These are phyloP conservation scores for Microstegium vimineum DNA, from an alignment of 176 grass and related monocot genomes.

Conservation along the genomic window DNA sequence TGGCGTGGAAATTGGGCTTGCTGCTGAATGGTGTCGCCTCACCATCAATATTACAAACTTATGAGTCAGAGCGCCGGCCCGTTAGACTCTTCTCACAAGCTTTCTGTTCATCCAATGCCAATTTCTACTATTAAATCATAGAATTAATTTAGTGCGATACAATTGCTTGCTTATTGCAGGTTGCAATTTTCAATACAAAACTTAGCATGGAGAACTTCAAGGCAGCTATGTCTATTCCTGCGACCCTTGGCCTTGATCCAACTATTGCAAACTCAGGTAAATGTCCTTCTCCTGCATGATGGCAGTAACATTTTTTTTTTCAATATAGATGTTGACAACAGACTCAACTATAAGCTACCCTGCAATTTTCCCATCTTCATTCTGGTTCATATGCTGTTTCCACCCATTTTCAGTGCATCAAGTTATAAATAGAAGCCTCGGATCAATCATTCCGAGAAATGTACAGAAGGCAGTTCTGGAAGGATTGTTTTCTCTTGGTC, in stretches of 20 bases:
- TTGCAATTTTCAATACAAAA: constrained; percentile 86
- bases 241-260: constrained; percentile 87
- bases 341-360: not conserved
- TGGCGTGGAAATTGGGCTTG: constrained; percentile 88
- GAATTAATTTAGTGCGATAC: constrained; percentile 3
- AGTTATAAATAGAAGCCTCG: constrained; percentile 68
- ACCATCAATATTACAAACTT: constrained; percentile 68
- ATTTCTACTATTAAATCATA: not conserved
- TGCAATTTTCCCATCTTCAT: not conserved
- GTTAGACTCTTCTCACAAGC: constrained; percentile 49
- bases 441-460: constrained; percentile 62
- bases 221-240: constrained; percentile 91
- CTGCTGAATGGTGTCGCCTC: constrained; percentile 53
- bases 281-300: not conserved
- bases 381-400: constrained; percentile 3
- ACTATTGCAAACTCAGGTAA: constrained; percentile 90
- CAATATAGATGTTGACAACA: not conserved
- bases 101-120: constrained; percentile 15
- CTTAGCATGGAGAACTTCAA: constrained; percentile 89
- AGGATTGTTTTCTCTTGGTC: constrained; percentile 83
- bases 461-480: constrained; percentile 68
- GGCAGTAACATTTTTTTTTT: constrained; percentile 5
- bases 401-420: constrained; percentile 58
- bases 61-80: constrained; percentile 76
- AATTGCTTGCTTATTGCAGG: constrained; percentile 55